Evolutionary conservation across 164 flowering plant species (phyloP), one percentile per base, ranked within the genome.

Genomic region (Annona squamosa): DNA sequence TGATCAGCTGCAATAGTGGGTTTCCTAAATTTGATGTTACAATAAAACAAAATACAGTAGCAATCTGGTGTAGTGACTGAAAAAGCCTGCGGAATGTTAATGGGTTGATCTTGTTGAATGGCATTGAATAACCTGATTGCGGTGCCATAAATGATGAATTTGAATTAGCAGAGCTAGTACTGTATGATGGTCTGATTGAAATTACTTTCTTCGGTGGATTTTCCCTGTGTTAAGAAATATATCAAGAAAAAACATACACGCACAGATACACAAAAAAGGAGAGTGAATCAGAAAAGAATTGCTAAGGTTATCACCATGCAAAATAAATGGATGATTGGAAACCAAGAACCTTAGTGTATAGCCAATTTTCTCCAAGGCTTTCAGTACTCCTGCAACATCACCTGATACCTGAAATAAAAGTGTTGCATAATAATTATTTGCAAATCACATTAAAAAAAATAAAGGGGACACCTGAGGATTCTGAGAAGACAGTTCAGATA

Each of bases 1-100:
- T 81, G 84, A 63, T 89, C 93, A 90, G 84, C 97, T 90, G 97
- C 91, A 91, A 86, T 85, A 87, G 81, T 85, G 89, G 84, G 81
- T 77, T 78, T 83, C 90, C 88, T 84, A 88, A 85, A 80, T 84
- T 86, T 86, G 81, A 82, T 83, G 86, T 77, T 72, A 69, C 80
- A 81, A 82, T 82, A 74, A 80, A 79, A 72, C 56, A 80, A 82
- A 81, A 82, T 65, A 86, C 76, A 73, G 80, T 68, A 70, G 37
- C 37, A 26, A 79, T 77, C 75, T 75, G 73, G 78, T 67, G 76
- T 43, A 77, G 77, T 67, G 45, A 7, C 47, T 72, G 67, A 69
- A 65, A 48, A 74, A 72, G 66, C 73, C 43, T 70, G 77, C 71
- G 78, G 48, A 74, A 63, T 19, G 63, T 3, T 63, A 63, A 6